These are phyloP conservation scores for Stephania cephalantha DNA, from an alignment of 164 flowering plant species.

Conservation along the genomic window DNA sequence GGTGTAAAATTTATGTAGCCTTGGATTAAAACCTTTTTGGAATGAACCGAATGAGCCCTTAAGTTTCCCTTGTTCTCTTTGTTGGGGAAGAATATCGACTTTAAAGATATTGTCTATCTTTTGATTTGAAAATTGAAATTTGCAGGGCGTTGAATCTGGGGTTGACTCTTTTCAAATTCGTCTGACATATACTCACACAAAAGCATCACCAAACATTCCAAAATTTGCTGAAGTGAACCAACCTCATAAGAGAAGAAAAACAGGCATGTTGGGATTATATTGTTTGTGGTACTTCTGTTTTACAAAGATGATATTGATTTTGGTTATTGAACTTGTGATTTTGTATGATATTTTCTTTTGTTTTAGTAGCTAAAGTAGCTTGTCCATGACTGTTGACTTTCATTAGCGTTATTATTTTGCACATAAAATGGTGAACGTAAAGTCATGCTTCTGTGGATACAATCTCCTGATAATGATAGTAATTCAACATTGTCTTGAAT, in stretches of 20 bases:
- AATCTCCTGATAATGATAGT: too few relatives aligned
- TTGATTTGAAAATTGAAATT: slow-evolving; percentile 6
- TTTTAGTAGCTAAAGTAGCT: background rate
- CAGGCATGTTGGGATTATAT: slow-evolving; percentile 36
- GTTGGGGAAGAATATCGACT: background rate
- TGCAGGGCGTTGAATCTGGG: slow-evolving; percentile 55
- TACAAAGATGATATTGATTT: background rate
- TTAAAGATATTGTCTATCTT: background rate
- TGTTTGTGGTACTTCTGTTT: background rate
- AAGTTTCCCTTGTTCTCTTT: background rate
- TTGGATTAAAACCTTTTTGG: too few relatives aligned
- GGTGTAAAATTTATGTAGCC: too few relatives aligned
- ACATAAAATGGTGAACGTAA: background rate
- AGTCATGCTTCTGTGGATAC: too few relatives aligned
- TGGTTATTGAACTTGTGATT: background rate
- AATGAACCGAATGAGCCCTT: background rate
- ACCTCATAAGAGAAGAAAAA: slow-evolving; percentile 49
- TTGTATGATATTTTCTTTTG: background rate
- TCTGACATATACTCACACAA: slow-evolving; percentile 47
- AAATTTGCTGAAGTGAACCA: slow-evolving; percentile 23
- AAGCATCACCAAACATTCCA: slow-evolving; percentile 24
- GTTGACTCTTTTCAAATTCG: slow-evolving; percentile 54
- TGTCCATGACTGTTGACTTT: background rate
- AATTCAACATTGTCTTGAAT: too few relatives aligned
- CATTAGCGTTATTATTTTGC: background rate